Evolutionary conservation across 805 yeast genomes (phyloP), one percentile per base, ranked within the genome.

Genomic region (Ascoidea tarda): DNA sequence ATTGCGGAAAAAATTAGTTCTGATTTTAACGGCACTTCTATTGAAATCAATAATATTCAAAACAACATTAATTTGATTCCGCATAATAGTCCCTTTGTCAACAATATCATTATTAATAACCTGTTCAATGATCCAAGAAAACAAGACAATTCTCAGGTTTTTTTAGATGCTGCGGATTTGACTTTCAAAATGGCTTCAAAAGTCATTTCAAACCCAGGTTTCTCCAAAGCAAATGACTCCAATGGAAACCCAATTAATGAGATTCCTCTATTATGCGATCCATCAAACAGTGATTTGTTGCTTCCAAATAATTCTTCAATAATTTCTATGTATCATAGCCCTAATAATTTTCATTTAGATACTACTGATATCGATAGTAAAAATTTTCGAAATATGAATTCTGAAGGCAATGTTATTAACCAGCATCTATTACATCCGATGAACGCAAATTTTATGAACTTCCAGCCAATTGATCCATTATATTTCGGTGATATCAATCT

Each of bases 161-260:
- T 56, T 31, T 45, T 54, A 6, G 52, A 54, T 33, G 58, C 58
- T n/a, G 58, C 58, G 16, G 57, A 56, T 50, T 32, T 56, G 33
- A 56, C 58, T n/a, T 48, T 56, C 10, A 54, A 54, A 49, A 52
- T 56, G 57, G 57, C 49, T 16, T 46, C 53, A 8, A 50, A 49
- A 33, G 46, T 51, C 6, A 51, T 48, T 28, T 54, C 33, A 31
- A 33, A 48, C 6, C 42, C 31, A n/a, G 42, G 44, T 2, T 48
- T 33, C n/a, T n/a, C 33, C 6, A 32, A 53, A 14, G 8, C 8
- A 8, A 47, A 47, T 28, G 8, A n/a, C 28, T 10, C 32, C 8
- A 31, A 46, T 16, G n/a, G n/a, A 12, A 28, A 42, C 49, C 3
- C 3, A 21, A 21, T 21, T 3, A 4, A 38, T 6, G 32, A 38